Evolutionary conservation across 306 rosid genomes (phyloP), one percentile per base, ranked within the genome.

Genomic region (Delonix regia): DNA sequence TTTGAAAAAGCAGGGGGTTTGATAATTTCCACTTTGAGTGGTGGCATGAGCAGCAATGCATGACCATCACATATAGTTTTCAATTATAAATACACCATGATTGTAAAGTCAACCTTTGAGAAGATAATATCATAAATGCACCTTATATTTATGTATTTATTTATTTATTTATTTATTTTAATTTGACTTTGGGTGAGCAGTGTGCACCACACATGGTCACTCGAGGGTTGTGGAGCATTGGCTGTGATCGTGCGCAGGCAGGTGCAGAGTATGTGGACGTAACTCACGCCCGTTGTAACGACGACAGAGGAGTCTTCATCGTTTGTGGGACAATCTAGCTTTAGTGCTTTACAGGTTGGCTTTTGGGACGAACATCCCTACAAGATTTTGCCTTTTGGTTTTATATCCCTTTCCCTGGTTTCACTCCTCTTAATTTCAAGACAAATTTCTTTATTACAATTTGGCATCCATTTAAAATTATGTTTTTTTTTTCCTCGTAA

Each of bases 271-370:
- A 45, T 1, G 8, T 62, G 45, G 22, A 18, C n/a, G 15, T 49
- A 49, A 18, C 18, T 49, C 22, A 18, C 8, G 1, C 19, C 9
- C 19, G 0, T 49, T 18, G 28, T 49, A 27, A 11, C 18, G 74
- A 68, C 62, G 44, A 59, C 80, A 57, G 51, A 4, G 49, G 51
- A 44, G 83, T 71, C 78, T 5, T 67, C 63, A 36, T 65, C 16
- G 19, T 53, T 8, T 30, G 72, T 74, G 78, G 83, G 63, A 38
- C 83, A 56, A 12, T 30, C 18, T 56, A 7, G 63, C 34, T 57
- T 22, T 57, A 57, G 52, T 65, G 73, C 85, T 81, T 78, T 78
- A 74, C 83, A 78, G 85, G 75, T 66, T 81, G 78, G 85, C 77
- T 51, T 39, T 16, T 41, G 49, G 70, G 9, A 47, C 0, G 13